phyloP scores from a whole-genome alignment of 2,329 filamentous ascomycete genomes.

The Trichoderma pleuroti region DNA sequence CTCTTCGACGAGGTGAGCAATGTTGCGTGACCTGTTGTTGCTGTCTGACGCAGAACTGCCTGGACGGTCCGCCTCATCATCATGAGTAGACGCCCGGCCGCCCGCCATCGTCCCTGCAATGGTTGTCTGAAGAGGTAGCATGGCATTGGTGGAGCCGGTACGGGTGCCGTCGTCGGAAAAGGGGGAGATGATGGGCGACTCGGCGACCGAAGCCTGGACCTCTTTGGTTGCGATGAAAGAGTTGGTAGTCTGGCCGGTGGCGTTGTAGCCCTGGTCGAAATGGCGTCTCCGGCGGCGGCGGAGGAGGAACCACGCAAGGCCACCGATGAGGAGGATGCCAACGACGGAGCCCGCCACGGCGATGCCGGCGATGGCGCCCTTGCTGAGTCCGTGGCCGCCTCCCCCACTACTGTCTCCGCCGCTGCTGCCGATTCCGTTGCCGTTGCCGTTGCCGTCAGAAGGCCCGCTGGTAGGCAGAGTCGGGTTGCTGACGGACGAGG shows the following conservation, averaged over 20 bases:
- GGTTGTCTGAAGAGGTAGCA: background rate
- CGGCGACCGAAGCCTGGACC: slow-evolving; percentile 33
- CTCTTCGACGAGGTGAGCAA: slow-evolving; percentile 56
- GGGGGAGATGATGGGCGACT: slow-evolving; percentile 39
- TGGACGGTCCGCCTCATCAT: background rate
- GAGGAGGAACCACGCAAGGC: slow-evolving; percentile 42
- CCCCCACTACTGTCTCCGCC: background rate
- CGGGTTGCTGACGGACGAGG: background rate
- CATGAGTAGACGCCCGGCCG: background rate
- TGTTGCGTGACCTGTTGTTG: slow-evolving; percentile 34
- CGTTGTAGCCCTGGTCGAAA: background rate
- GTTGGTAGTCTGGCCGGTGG: slow-evolving; percentile 27
- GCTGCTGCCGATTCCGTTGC: background rate
- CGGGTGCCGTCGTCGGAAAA: slow-evolving; percentile 40
- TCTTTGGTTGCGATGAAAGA: slow-evolving; percentile 49
- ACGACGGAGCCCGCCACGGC: slow-evolving; percentile 40
- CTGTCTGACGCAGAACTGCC: slow-evolving; percentile 30
- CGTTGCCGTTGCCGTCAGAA: background rate
- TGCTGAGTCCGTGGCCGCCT: slow-evolving; percentile 29
- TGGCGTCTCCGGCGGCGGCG: slow-evolving; percentile 37
- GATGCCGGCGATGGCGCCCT: slow-evolving; percentile 47
- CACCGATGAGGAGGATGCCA: slow-evolving; percentile 39
- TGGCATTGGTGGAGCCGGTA: background rate
- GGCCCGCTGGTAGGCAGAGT: background rate
- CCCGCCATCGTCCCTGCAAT: background rate